Evolutionary conservation across 345 rosid genomes (phyloP).

Genomic region (Eucalyptus paniculata): DNA sequence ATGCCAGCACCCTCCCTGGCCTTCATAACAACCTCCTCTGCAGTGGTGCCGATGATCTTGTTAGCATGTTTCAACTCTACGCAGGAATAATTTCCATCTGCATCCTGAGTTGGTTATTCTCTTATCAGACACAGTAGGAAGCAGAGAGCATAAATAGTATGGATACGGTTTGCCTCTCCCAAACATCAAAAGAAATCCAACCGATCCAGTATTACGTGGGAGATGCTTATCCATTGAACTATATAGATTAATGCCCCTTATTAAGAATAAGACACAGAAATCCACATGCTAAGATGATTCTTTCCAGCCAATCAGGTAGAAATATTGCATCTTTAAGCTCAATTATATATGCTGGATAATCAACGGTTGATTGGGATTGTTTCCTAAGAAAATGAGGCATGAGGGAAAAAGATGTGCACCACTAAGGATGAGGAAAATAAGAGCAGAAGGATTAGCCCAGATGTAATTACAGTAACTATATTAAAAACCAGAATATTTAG

Average conservation of each 20-base stretch:
- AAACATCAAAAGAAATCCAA: not conserved
- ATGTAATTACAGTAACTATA: not conserved
- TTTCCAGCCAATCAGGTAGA: not conserved
- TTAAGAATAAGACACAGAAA: not conserved
- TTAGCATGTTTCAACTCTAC: conserved; percentile 45
- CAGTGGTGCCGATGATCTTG: conserved; percentile 62
- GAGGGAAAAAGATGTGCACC: not conserved
- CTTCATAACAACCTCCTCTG: conserved; percentile 65
- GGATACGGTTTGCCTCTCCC: not conserved
- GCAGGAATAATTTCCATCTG: conserved; percentile 23
- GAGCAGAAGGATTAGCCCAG: not conserved
- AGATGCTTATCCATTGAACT: not conserved
- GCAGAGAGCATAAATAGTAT: not conserved
- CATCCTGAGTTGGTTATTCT: conserved; percentile 24
- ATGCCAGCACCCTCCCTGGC: conserved; percentile 18
- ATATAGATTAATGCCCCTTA: not conserved
- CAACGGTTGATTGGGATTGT: not conserved
- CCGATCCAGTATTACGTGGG: not conserved
- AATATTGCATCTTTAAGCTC: not conserved
- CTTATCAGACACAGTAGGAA: not conserved
- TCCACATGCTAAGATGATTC: not conserved
- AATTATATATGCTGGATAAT: not conserved
- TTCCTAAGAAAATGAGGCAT: not conserved
- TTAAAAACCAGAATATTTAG: not conserved
- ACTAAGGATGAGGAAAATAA: not conserved